Percentiles rank a stretch among this genome's conserved stretches.
Conservation (phyloP, 1,284 basidiomycete species). For the Boletus holoroseus region DNA sequence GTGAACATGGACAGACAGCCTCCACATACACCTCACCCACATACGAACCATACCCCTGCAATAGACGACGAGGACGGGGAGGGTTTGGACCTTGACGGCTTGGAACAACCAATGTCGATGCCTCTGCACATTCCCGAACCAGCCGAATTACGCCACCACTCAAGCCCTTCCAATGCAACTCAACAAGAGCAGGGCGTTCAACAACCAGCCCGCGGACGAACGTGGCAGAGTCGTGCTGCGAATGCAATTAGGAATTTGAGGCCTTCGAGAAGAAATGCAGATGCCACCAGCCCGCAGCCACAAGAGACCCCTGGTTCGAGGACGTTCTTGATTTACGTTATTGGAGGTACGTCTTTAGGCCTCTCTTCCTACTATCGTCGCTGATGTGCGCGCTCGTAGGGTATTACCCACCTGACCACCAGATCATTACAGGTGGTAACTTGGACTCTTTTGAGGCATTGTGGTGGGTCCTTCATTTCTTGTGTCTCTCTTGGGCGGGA, state of each 20-base stretch:
- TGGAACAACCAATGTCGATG: slow-evolving; percentile 25
- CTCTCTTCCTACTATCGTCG: neutral
- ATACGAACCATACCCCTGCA: slow-evolving; percentile 9
- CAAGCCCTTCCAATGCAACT: slow-evolving; percentile 7
- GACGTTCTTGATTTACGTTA: slow-evolving; percentile 78
- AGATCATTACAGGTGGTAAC: slow-evolving; percentile 71
- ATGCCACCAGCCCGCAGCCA: slow-evolving; percentile 23
- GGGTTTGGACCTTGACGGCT: slow-evolving; percentile 24
- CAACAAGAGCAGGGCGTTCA: slow-evolving; percentile 22
- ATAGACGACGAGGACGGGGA: slow-evolving; percentile 28
- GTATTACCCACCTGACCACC: slow-evolving; percentile 83
- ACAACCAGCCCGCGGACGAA: slow-evolving; percentile 27
- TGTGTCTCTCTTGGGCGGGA: neutral
- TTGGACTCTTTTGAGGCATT: slow-evolving; percentile 75
- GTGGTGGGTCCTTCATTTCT: slow-evolving; percentile 43
- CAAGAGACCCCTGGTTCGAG: slow-evolving; percentile 48
- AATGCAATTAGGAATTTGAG: slow-evolving; percentile 53
- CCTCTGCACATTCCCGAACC: slow-evolving; percentile 30
- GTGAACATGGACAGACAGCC: slow-evolving; percentile 46
- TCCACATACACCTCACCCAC: slow-evolving; percentile 20
- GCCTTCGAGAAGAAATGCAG: slow-evolving; percentile 36
- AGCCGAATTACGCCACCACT: slow-evolving; percentile 19
- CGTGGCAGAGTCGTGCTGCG: slow-evolving; percentile 50
- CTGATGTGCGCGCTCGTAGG: slow-evolving; percentile 39
- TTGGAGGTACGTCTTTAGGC: slow-evolving; percentile 50